These are phyloP conservation scores for Neurospora hispaniola DNA, from an alignment of 495 filamentous ascomycete species.

Conservation along the genomic window DNA sequence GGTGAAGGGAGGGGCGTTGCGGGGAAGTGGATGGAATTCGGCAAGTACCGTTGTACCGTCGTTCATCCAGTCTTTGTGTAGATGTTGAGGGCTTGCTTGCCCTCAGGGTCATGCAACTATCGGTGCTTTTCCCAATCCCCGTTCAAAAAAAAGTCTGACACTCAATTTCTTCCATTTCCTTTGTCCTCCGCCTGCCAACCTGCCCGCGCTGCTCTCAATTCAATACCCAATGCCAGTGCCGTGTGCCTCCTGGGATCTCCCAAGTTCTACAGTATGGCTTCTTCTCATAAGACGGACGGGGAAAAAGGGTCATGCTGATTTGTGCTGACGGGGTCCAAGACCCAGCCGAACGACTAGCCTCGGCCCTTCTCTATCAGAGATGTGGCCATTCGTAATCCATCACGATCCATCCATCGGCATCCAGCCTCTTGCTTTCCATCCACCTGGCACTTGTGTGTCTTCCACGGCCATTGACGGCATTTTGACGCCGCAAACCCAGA, in stretches of 20 bases:
- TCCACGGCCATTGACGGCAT: background rate
- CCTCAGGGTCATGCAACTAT: background rate
- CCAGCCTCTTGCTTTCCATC: background rate
- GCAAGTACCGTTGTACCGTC: background rate
- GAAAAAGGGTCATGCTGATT: background rate
- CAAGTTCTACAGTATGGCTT: background rate
- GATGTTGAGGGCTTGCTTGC: background rate
- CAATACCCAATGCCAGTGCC: background rate
- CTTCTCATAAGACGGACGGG: background rate
- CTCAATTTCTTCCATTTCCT: background rate
- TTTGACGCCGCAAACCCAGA: background rate
- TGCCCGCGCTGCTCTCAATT: background rate
- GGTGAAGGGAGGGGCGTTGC: background rate
- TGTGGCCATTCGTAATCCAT: background rate
- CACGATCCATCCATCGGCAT: background rate
- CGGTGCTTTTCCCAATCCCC: background rate
- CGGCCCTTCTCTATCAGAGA: background rate
- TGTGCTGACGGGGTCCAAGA: background rate
- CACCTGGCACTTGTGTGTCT: background rate
- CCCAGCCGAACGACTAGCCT: background rate
- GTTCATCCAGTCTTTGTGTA: background rate
- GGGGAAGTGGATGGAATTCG: background rate
- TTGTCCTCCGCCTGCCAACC: background rate
- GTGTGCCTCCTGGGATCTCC: background rate
- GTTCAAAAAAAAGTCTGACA: background rate